A percentile compares a stretch with the other conserved stretches of the same genome.
These are phyloP conservation scores for Hymenoscyphus fructigenus DNA, from an alignment of 2,329 filamentous ascomycete genomes.

Conservation along the genomic window DNA sequence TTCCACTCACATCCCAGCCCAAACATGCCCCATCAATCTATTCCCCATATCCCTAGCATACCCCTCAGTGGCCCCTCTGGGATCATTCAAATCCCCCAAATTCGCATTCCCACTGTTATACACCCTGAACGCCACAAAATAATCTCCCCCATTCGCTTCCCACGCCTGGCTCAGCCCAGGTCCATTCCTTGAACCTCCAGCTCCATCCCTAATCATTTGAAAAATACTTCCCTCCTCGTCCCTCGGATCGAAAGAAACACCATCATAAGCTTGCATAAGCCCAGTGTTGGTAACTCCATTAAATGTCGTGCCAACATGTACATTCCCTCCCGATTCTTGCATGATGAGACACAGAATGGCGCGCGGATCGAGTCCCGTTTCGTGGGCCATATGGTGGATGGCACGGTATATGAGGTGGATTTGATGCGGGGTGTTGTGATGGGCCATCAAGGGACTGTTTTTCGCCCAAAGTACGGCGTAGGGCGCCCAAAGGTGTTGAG, in stretches of 20 bases:
- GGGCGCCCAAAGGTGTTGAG: slow-evolving; percentile 13
- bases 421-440: slow-evolving; percentile 14
- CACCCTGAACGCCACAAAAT: slow-evolving; percentile 19
- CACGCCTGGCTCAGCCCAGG: slow-evolving; percentile 14
- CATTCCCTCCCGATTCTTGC: slow-evolving; percentile 12
- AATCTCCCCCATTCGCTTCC: slow-evolving; percentile 14
- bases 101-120: slow-evolving; percentile 20
- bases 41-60: slow-evolving; percentile 20
- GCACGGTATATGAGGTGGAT: slow-evolving; percentile 16
- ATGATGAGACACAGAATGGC: slow-evolving; percentile 23
- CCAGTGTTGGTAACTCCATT: slow-evolving; percentile 10
- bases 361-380: slow-evolving; percentile 21
- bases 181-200: slow-evolving; percentile 13
- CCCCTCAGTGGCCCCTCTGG: slow-evolving; percentile 14
- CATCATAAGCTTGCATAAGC: slow-evolving; percentile 1
- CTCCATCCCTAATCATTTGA: slow-evolving; percentile 14
- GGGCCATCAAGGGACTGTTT: slow-evolving; percentile 17
- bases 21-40: slow-evolving; percentile 17
- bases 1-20: slow-evolving; percentile 14
- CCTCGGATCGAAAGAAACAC: slow-evolving; percentile 11
- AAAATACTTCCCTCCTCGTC: slow-evolving; percentile 12
- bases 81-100: slow-evolving; percentile 15
- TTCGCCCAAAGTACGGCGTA: slow-evolving; percentile 16
- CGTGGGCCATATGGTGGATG: slow-evolving; percentile 14
- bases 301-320: slow-evolving; percentile 5